Evolutionary conservation across 495 filamentous ascomycete genomes (phyloP).

Genomic region (Elaphomyces granulatus): DNA sequence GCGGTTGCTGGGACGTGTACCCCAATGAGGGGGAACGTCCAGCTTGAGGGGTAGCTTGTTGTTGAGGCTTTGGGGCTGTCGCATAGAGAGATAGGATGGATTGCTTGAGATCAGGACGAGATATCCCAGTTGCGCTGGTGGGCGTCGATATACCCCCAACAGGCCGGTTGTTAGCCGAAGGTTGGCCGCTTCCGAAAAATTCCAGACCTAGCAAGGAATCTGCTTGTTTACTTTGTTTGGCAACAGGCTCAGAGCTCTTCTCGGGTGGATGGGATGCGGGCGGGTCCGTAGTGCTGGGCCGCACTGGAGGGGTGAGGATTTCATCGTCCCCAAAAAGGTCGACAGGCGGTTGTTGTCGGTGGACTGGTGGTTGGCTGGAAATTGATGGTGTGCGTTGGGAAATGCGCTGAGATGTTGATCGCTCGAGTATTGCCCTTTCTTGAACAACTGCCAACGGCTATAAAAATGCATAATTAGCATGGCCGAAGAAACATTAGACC

Average conservation of each 20-base stretch:
- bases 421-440: conserved; percentile 55
- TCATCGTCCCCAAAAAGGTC: conserved; percentile 51
- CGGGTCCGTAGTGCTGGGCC: conserved; percentile 53
- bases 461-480: conserved; percentile 1
- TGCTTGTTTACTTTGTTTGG: conserved; percentile 51
- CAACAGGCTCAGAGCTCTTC: conserved; percentile 44
- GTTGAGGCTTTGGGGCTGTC: conserved; percentile 48
- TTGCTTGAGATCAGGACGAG: conserved; percentile 87
- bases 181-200: conserved; percentile 63
- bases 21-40: conserved; percentile 53
- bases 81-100: conserved; percentile 94
- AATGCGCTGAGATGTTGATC: conserved; percentile 39
- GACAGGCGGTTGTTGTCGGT: conserved; percentile 31
- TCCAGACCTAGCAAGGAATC: conserved; percentile 89
- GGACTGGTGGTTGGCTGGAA: conserved; percentile 28
- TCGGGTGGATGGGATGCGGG: conserved; percentile 49
- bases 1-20: conserved; percentile 40
- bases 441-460: conserved; percentile 60
- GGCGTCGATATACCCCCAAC: conserved; percentile 53
- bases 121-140: conserved; percentile 42
- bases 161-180: conserved; percentile 51
- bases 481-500: background rate
- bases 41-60: conserved; percentile 40
- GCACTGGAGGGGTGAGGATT: conserved; percentile 41
- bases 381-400: conserved; percentile 17